These are phyloP conservation scores for Cnidoscolus chayamansa DNA, from an alignment of 441 rosid genomes.

Conservation along the genomic window DNA sequence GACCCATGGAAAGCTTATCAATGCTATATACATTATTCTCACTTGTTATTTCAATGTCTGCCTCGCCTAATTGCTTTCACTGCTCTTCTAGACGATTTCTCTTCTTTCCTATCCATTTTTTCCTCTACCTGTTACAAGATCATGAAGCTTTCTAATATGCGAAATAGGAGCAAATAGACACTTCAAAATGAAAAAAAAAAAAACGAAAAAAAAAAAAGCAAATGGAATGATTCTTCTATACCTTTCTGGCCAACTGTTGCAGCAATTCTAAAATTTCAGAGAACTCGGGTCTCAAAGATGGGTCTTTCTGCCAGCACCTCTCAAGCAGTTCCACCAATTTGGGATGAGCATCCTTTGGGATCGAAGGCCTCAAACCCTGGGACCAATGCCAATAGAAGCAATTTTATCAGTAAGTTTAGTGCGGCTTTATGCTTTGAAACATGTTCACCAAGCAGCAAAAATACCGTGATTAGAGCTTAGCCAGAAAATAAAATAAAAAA, in stretches of 20 bases:
- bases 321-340: constrained; percentile 46
- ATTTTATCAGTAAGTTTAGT: background rate
- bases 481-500: background rate
- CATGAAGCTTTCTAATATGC: constrained; percentile 1
- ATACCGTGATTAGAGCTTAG: background rate
- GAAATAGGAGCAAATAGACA: background rate
- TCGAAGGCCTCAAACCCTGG: constrained; percentile 64
- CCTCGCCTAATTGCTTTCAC: constrained; percentile 18
- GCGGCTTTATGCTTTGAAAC: background rate
- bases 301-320: constrained; percentile 64
- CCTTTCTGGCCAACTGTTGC: constrained; percentile 36
- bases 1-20: background rate
- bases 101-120: constrained; percentile 19
- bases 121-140: constrained; percentile 31
- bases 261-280: constrained; percentile 47
- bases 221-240: constrained; percentile 16
- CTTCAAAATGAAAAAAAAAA: too few species aligned
- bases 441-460: background rate
- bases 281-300: constrained; percentile 64
- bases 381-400: constrained; percentile 14
- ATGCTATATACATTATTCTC: constrained; percentile 18
- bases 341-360: constrained; percentile 49
- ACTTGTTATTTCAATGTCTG: constrained; percentile 1
- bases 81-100: constrained; percentile 17
- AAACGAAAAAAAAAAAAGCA: too few species aligned